These are phyloP conservation scores for Solanum neorickii DNA, from an alignment of 257 asterid species.

Conservation along the genomic window DNA sequence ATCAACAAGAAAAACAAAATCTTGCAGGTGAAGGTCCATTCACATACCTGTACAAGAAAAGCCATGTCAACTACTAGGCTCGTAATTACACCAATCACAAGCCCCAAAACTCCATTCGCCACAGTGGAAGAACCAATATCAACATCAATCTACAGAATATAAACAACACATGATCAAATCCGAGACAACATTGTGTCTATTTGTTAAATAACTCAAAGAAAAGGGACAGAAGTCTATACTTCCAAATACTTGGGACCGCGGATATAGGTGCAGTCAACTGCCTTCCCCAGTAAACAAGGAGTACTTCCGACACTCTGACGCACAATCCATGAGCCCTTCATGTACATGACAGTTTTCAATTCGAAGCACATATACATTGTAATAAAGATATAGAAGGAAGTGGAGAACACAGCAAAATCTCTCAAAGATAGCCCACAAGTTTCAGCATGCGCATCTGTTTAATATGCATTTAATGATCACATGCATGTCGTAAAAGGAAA, in stretches of 20 bases:
- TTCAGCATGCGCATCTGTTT: neutral
- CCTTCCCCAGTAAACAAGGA: conserved; percentile 94
- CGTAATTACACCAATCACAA: conserved; percentile 86
- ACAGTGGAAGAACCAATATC: conserved; percentile 97
- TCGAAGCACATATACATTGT: neutral
- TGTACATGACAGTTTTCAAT: neutral
- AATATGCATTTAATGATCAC: neutral
- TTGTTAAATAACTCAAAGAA: neutral
- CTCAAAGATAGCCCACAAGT: neutral
- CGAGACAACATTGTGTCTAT: neutral
- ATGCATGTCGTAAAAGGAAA: neutral
- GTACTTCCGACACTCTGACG: conserved; percentile 99
- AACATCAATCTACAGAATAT: conserved; percentile 61
- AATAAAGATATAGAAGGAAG: neutral
- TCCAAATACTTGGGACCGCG: conserved; percentile 86
- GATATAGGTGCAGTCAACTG: conserved; percentile 90
- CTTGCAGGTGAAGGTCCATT: neutral
- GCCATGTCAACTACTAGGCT: conserved; percentile 97
- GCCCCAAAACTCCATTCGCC: conserved; percentile 97
- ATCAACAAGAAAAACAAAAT: neutral
- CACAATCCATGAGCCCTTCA: conserved; percentile 98
- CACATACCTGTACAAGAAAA: conserved; percentile 89
- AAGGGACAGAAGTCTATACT: conserved; percentile 22
- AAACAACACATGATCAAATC: neutral
- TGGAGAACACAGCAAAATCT: neutral